A percentile compares a stretch with the other conserved stretches of the same genome.
Evolutionary conservation across 805 yeast genomes (phyloP).

Genomic region (Ogataea trehaloabstinens): DNA sequence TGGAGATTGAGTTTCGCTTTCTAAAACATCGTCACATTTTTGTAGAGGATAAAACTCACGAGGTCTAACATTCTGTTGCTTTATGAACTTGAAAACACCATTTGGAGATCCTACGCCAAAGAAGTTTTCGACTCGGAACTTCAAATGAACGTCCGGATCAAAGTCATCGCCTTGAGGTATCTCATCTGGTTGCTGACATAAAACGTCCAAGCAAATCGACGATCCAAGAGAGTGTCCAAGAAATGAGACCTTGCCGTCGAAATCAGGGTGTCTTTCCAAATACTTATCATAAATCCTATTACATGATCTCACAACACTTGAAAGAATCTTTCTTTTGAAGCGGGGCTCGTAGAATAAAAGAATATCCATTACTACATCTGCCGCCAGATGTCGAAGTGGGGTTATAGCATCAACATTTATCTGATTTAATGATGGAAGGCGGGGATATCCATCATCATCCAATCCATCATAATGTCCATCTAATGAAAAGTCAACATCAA

Average conservation of each 20-base stretch:
- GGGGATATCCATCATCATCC: constrained; percentile 37
- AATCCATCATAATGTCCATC: constrained; percentile 37
- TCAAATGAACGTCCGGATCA: constrained; percentile 41
- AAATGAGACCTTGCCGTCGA: constrained; percentile 77
- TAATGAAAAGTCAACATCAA: constrained; percentile 61
- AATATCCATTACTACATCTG: constrained; percentile 84
- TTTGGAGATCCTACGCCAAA: constrained; percentile 89
- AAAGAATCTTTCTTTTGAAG: constrained; percentile 60
- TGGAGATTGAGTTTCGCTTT: constrained; percentile 40
- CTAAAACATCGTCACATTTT: constrained; percentile 10
- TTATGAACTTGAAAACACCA: constrained; percentile 79
- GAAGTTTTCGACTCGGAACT: constrained; percentile 70
- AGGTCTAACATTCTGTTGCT: constrained; percentile 56
- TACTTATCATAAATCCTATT: constrained; percentile 62
- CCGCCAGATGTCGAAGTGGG: constrained; percentile 73
- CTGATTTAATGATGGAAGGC: constrained; percentile 63
- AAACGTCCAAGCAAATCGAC: constrained; percentile 74
- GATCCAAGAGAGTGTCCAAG: constrained; percentile 94
- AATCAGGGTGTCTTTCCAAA: constrained; percentile 61
- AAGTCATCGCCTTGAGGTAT: constrained; percentile 25
- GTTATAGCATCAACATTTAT: constrained; percentile 76
- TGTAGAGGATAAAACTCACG: constrained; percentile 21
- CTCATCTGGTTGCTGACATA: constrained; percentile 47
- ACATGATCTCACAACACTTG: constrained; percentile 59
- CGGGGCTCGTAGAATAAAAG: constrained; percentile 73